Conservation (phyloP, 2,329 filamentous ascomycete genomes). For the Fusarium chlamydosporum region DNA sequence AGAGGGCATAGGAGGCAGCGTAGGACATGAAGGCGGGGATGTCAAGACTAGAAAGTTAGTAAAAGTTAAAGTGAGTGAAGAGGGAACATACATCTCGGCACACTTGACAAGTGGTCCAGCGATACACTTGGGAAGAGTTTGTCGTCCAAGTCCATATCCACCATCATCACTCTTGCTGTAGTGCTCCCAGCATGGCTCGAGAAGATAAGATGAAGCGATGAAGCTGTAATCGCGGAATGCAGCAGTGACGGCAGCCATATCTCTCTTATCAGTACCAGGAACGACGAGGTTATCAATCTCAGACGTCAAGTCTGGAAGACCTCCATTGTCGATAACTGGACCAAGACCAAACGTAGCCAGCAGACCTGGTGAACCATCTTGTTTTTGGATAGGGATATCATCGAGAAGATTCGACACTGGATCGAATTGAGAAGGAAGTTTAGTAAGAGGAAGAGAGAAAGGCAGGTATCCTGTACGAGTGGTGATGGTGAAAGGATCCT, state of each 20-base stretch:
- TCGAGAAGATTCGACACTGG: slow-evolving; percentile 37
- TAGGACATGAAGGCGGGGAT: slow-evolving; percentile 53
- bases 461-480: slow-evolving; percentile 40
- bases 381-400: slow-evolving; percentile 42
- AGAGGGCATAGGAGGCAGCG: slow-evolving; percentile 76
- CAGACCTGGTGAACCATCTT: slow-evolving; percentile 33
- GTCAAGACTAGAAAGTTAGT: slow-evolving; percentile 30
- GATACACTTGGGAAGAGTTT: slow-evolving; percentile 41
- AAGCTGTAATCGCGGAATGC: slow-evolving; percentile 42
- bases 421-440: slow-evolving; percentile 39
- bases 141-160: slow-evolving; percentile 34
- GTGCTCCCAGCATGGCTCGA: slow-evolving; percentile 40
- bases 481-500: slow-evolving; percentile 43
- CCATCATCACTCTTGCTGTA: slow-evolving; percentile 35
- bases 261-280: slow-evolving; percentile 31
- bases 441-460: slow-evolving; percentile 34
- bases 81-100: slow-evolving; percentile 34
- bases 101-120: slow-evolving; percentile 43
- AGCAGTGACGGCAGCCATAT: slow-evolving; percentile 41
- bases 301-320: slow-evolving; percentile 35
- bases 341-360: slow-evolving; percentile 38
- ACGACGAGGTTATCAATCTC: slow-evolving; percentile 41
- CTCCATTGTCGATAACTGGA: slow-evolving; percentile 35
- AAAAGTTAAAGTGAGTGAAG: rapidly evolving
- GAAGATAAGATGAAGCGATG: slow-evolving; percentile 38